Conservation (phyloP, 2,329 filamentous ascomycete genomes). For the Capronia coronata region DNA sequence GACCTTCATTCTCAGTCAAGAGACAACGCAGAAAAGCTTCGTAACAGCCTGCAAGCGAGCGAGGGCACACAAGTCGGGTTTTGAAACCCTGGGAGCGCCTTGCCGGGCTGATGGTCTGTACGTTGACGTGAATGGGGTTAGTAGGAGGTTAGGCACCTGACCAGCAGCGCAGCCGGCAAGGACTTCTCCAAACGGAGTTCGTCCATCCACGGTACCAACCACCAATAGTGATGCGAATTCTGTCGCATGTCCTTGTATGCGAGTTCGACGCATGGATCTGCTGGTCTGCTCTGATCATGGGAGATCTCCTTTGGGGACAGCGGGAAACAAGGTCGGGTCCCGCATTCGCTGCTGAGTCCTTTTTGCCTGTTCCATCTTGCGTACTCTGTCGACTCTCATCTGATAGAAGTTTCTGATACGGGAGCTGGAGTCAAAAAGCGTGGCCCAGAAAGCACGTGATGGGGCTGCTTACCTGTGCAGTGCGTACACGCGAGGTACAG, state of each 20-base stretch:
- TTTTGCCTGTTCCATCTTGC: conserved; percentile 70
- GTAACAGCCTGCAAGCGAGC: neutral
- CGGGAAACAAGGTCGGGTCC: conserved; percentile 75
- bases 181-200: too few relatives aligned
- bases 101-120: too few relatives aligned
- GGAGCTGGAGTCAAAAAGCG: neutral
- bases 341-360: conserved; percentile 73
- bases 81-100: too few relatives aligned
- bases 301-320: conserved; percentile 61
- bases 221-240: neutral
- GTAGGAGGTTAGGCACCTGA: too few relatives aligned
- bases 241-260: neutral
- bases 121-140: too few relatives aligned
- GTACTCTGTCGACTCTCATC: conserved; percentile 71
- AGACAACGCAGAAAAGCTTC: neutral
- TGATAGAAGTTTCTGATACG: conserved; percentile 65
- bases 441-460: too few relatives aligned
- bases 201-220: too few relatives aligned
- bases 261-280: neutral
- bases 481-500: conserved; percentile 73
- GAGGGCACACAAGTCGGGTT: neutral
- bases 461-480: conserved; percentile 74
- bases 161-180: too few relatives aligned
- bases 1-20: neutral
- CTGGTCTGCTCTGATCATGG: conserved; percentile 11